A percentile compares a stretch with the other conserved stretches of the same genome.
These are phyloP conservation scores for Venturia asperata DNA, from an alignment of 2,329 filamentous ascomycete genomes.

Conservation along the genomic window DNA sequence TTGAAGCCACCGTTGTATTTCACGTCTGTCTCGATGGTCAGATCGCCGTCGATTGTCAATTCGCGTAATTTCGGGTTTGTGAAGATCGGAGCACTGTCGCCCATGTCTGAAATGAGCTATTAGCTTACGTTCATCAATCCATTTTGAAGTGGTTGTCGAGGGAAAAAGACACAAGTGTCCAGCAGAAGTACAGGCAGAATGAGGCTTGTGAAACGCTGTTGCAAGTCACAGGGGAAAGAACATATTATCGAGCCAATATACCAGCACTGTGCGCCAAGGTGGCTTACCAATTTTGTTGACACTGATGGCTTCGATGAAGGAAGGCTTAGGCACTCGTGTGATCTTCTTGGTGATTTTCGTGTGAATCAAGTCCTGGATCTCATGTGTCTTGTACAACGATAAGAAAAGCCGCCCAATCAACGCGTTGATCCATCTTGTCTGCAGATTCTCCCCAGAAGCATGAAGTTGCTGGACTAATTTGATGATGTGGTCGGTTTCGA, in stretches of 20 bases:
- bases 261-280: neutral
- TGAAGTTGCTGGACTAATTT: slow-evolving; percentile 84
- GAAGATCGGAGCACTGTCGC: slow-evolving; percentile 78
- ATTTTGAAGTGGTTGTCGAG: neutral
- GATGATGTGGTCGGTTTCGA: slow-evolving; percentile 81
- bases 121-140: neutral
- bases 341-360: slow-evolving; percentile 95
- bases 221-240: neutral
- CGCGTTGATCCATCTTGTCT: slow-evolving; percentile 91
- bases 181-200: neutral
- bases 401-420: slow-evolving; percentile 83
- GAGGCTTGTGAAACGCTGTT: neutral
- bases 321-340: slow-evolving; percentile 81
- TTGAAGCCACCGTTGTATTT: slow-evolving; percentile 84
- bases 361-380: slow-evolving; percentile 70
- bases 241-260: neutral
- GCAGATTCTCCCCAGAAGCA: slow-evolving; percentile 81
- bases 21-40: slow-evolving; percentile 77
- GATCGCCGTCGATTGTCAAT: slow-evolving; percentile 84
- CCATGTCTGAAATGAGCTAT: slow-evolving; percentile 50
- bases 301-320: slow-evolving; percentile 78
- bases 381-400: slow-evolving; percentile 74
- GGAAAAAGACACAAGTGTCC: neutral
- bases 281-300: slow-evolving; percentile 58
- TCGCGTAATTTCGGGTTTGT: slow-evolving; percentile 85